Evolutionary conservation across 139 green algal genomes (phyloP).

Genomic region (Picochlorum sp.): DNA sequence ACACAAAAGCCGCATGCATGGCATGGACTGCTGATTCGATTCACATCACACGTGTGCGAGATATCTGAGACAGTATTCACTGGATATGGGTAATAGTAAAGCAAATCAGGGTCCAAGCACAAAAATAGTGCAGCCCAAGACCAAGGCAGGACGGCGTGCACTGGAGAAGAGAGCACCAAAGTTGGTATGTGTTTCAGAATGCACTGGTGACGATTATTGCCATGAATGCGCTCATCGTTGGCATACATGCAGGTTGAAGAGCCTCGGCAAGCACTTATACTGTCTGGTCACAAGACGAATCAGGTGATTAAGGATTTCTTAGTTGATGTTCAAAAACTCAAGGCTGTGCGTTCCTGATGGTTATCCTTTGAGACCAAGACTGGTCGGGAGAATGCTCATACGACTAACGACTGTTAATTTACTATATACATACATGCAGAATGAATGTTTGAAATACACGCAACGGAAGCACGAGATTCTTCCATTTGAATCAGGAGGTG

Average conservation of each 20-base stretch:
- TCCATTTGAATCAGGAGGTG: constrained; percentile 82
- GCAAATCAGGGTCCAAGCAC: background rate
- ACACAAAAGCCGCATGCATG: background rate
- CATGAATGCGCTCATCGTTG: background rate
- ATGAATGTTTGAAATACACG: constrained; percentile 57
- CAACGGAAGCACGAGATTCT: constrained; percentile 73
- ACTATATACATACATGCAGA: constrained; percentile 25
- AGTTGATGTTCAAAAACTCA: constrained; percentile 71
- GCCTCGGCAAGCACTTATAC: constrained; percentile 52
- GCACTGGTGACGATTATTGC: background rate
- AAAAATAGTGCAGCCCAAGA: constrained; percentile 57
- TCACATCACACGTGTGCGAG: background rate
- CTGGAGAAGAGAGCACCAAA: constrained; percentile 68
- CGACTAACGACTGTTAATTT: background rate
- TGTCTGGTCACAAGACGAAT: constrained; percentile 62
- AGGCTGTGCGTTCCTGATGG: constrained; percentile 40
- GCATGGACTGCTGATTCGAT: too few species aligned
- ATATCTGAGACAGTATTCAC: background rate
- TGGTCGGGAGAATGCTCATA: background rate
- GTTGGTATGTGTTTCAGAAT: constrained; percentile 38
- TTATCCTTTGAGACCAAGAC: background rate
- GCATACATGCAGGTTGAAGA: constrained; percentile 60
- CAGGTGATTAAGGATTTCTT: constrained; percentile 58
- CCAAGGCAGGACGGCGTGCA: constrained; percentile 46
- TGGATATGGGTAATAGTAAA: background rate